phyloP scores from a whole-genome alignment of 2,329 filamentous ascomycete species.

The Aureobasidium sp. region DNA sequence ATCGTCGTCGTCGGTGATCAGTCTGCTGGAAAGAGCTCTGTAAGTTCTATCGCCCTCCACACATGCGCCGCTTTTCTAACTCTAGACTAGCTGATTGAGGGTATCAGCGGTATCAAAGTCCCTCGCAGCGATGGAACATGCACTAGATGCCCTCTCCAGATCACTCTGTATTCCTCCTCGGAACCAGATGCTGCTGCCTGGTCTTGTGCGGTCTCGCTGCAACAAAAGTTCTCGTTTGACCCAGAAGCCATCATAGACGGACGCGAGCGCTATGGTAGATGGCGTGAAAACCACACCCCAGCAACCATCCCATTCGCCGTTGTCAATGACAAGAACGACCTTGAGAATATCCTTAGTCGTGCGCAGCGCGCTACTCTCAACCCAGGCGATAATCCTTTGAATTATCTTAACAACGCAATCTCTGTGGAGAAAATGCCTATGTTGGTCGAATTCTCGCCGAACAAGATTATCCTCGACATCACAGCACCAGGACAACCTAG shows the following conservation, averaged over 20 bases:
- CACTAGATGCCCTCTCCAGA: constrained; percentile 72
- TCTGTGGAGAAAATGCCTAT: constrained; percentile 14
- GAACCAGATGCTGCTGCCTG: constrained; percentile 38
- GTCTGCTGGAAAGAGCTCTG: constrained; percentile 69
- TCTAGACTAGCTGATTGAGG: constrained; percentile 30
- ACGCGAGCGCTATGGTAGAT: constrained; percentile 55
- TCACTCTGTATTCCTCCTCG: constrained; percentile 51
- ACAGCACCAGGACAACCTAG: constrained; percentile 61
- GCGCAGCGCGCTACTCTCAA: constrained; percentile 73
- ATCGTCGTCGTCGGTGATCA: constrained; percentile 81
- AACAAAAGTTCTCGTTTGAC: constrained; percentile 53
- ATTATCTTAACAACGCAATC: constrained; percentile 26
- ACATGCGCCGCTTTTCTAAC: background rate
- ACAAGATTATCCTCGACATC: constrained; percentile 69
- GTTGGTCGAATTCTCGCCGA: constrained; percentile 68
- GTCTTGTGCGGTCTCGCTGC: constrained; percentile 59
- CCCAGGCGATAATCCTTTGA: constrained; percentile 42
- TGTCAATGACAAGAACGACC: constrained; percentile 50
- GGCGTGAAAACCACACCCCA: constrained; percentile 42
- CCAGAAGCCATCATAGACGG: constrained; percentile 29
- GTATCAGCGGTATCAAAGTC: constrained; percentile 54
- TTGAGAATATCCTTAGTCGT: constrained; percentile 60
- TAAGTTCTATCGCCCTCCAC: constrained; percentile 43
- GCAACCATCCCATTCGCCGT: constrained; percentile 52
- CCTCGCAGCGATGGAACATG: constrained; percentile 65